These are phyloP conservation scores for Tulasnella sp. DNA, from an alignment of 768 basidiomycete genomes.

Conservation along the genomic window DNA sequence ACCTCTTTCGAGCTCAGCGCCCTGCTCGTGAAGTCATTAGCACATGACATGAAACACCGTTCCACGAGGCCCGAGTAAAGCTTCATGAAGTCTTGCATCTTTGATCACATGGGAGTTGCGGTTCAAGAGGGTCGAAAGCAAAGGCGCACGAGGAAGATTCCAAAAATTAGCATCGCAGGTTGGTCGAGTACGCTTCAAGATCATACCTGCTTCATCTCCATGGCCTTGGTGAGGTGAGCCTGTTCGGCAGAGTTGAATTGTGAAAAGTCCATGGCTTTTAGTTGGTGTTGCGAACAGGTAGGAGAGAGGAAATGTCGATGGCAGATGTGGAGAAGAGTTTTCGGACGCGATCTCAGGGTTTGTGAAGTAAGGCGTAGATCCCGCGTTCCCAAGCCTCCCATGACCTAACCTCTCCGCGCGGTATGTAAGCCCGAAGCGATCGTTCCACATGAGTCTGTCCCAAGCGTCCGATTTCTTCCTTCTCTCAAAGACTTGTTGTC, in stretches of 20 bases:
- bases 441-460: background rate
- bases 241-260: conserved; percentile 85
- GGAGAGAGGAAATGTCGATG: background rate
- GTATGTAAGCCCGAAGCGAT: background rate
- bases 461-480: conserved; percentile 8
- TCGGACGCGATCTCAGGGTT: background rate
- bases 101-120: conserved; percentile 1
- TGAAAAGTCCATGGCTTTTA: conserved; percentile 76
- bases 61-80: conserved; percentile 95
- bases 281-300: background rate
- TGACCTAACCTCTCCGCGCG: background rate
- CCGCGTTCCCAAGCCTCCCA: background rate
- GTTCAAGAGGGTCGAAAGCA: background rate
- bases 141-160: background rate
- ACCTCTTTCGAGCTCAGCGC: conserved; percentile 92
- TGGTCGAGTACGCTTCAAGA: background rate
- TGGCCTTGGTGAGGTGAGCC: conserved; percentile 90
- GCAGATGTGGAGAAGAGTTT: conserved; percentile 14
- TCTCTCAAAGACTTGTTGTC: background rate
- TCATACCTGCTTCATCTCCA: conserved; percentile 94
- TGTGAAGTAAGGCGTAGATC: background rate
- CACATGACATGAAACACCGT: conserved; percentile 91
- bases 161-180: background rate
- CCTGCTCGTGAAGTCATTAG: conserved; percentile 96
- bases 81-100: conserved; percentile 99